Percentiles rank a stretch among this genome's conserved stretches.
phyloP scores from a whole-genome alignment of 2,329 filamentous ascomycete genomes.

The Fusarium burgessii region DNA sequence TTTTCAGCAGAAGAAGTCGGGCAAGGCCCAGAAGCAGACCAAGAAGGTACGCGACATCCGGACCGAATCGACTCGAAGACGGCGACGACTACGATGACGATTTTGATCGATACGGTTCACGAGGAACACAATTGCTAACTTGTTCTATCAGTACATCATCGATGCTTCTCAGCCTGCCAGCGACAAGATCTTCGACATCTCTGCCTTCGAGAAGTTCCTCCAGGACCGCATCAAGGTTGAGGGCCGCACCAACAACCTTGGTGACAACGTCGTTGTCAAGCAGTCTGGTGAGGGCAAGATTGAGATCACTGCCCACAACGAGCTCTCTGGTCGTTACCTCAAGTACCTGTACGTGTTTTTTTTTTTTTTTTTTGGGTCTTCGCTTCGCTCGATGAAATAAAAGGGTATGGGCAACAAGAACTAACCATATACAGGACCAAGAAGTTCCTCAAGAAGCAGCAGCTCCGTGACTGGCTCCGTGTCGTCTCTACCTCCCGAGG shows the following conservation, averaged over 20 bases:
- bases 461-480: conserved; percentile 99
- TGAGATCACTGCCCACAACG: conserved; percentile 96
- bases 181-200: conserved; percentile 99
- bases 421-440: conserved; percentile 77
- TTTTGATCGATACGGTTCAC: background rate
- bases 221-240: conserved; percentile 99
- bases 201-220: conserved; percentile 99
- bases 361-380: too few species aligned
- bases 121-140: conserved; percentile 30
- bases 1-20: conserved; percentile 73
- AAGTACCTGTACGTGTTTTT: conserved; percentile 94
- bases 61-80: background rate
- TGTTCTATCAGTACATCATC: conserved; percentile 85
- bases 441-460: conserved; percentile 99
- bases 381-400: background rate
- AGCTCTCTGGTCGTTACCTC: conserved; percentile 98
- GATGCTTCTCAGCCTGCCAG: conserved; percentile 97
- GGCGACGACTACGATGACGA: background rate
- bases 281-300: conserved; percentile 97
- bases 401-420: background rate
- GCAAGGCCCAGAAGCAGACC: conserved; percentile 81
- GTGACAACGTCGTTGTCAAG: conserved; percentile 89
- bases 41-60: conserved; percentile 75
- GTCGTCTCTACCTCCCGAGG: conserved; percentile 98
- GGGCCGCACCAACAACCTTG: conserved; percentile 97